Evolutionary conservation across 2,329 filamentous ascomycete genomes (phyloP), one percentile per base, ranked within the genome.

Genomic region (Stylonectria norvegica): DNA sequence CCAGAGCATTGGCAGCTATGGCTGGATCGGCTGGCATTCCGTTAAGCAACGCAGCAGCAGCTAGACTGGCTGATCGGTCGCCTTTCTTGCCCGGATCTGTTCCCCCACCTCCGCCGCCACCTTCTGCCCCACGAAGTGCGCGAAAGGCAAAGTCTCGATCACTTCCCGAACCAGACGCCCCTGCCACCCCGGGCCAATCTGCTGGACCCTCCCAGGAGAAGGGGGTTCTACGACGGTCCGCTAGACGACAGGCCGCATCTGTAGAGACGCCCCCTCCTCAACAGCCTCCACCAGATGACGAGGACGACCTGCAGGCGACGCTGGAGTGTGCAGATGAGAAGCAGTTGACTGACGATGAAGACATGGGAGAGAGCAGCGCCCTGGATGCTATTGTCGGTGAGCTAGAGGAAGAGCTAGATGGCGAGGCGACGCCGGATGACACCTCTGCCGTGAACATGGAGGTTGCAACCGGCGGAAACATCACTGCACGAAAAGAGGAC

Each of bases 281-380:
- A 5, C 72, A 73, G 6, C 73, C 72, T 15, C 73, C 78, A 6
- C 73, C 74, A 2, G 71, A 74, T 29, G 76, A 82, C 12, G 73
- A 78, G 3, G 81, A 86, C 36, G 74, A 75, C 37, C 64, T 80
- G 25, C 76, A 85, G 41, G 81, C 85, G 53, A 83, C 85, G 3
- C 71, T 97, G 4, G 93, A 97, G 66, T 96, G 91, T 62, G 90
- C 89, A 6, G 91, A 97, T 59, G 91, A 97, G 67, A 86, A 86
- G 60, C 87, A 88, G 38, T 65, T 96, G 10, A 84, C 83, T 23
- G 81, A 84, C 11, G 83, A 87, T 12, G 82, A 84, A 2, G 80
- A 81, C 12, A 70, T 82, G 40, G 81, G 81, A 12, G 83, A 86
- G 20, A 71, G 68, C 32, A 76, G 76, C 50, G 81, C 85, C 5